Evolutionary conservation across 2,329 filamentous ascomycete genomes (phyloP).

Genomic region (Xylaria sp.): DNA sequence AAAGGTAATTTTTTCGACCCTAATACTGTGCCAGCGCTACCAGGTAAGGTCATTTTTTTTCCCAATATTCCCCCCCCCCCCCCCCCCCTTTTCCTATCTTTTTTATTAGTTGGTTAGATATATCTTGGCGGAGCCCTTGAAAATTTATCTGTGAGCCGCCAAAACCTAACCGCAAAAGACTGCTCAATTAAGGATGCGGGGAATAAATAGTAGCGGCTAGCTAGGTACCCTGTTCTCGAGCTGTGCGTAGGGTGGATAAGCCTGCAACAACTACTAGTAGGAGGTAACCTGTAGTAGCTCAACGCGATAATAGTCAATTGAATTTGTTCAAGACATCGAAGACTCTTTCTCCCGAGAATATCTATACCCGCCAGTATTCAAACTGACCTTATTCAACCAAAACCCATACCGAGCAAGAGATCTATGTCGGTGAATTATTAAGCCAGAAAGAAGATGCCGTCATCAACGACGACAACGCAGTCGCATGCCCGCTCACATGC

Average conservation of each 20-base stretch:
- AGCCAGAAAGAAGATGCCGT: slow-evolving; percentile 59
- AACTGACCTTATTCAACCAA: neutral
- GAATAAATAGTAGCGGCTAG: slow-evolving; percentile 11
- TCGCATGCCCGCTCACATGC: slow-evolving; percentile 85
- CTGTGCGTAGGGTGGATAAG: neutral
- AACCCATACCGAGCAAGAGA: neutral
- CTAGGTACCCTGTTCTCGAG: no score
- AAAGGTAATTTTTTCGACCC: no score
- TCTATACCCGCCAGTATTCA: neutral
- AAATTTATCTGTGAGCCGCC: neutral
- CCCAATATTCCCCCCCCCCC: no score
- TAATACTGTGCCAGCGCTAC: no score
- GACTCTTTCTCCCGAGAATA: no score
- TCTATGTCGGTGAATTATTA: neutral
- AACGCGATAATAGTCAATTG: slow-evolving; percentile 15
- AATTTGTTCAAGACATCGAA: neutral
- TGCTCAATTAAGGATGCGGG: slow-evolving; percentile 40
- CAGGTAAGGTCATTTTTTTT: no score
- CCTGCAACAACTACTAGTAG: neutral
- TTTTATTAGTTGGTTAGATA: no score
- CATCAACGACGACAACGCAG: slow-evolving; percentile 63
- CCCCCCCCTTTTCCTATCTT: no score
- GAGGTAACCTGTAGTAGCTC: no score
- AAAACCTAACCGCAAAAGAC: slow-evolving; percentile 22
- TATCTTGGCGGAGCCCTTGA: no score